Evolutionary conservation across 306 rosid genomes (phyloP), one percentile per base, ranked within the genome.

Genomic region (Trifolium repens): DNA sequence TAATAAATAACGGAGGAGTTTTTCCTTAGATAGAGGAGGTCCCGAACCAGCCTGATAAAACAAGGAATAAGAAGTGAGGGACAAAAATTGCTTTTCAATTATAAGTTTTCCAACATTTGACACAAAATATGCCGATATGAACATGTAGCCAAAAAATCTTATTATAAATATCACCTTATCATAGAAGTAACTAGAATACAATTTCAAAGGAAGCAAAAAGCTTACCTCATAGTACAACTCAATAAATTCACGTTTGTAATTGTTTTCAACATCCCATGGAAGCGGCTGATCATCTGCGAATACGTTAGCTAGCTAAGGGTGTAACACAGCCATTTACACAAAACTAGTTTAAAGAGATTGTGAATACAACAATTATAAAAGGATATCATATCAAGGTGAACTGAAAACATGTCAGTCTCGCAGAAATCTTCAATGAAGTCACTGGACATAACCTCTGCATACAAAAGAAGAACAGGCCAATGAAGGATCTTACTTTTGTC

Each of bases 361-460:
- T 12, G 4, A 40, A 76, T 46, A 49, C 17, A 72, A 22, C 75
- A 71, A 73, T 75, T 16, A 71, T 39, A 71, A 62, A 94, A 90
- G 99, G 99, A 94, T 94, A 94, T 92, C 89, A 87, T 80, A 83
- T 90, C 96, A 69, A 94, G 92, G 88, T 91, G 97, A 79, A 71
- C 88, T 11, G 93, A 79, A 83, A 91, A 85, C 93, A 90, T 84
- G 89, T 94, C 97, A 3, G 89, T 86, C 96, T 94, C 98, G 5
- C 96, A 91, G 77, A 91, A 94, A 82, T 94, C 96, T 87, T 94
- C 96, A 17, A 94, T 91, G 74, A 94, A 90, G 84, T 91, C 98
- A 74, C 97, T 90, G 55, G 96, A 90, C 98, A 91, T 94, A 84
- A 90, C 93, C 87, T 90, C 98, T 10, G 97, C 96, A 77, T 94